phyloP scores from a whole-genome alignment of 1,284 basidiomycete species.

The Boletellus dicymbophilus region DNA sequence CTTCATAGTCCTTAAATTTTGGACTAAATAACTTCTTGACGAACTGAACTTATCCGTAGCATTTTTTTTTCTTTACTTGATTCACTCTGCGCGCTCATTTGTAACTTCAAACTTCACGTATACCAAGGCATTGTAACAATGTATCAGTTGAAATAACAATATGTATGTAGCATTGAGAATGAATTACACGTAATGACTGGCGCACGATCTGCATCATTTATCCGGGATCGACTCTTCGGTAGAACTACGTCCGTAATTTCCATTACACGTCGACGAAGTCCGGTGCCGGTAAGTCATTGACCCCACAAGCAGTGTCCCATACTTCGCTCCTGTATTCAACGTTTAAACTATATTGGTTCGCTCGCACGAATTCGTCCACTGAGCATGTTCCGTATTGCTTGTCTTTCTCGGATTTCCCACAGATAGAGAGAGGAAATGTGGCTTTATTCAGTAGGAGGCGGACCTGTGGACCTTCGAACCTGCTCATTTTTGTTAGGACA shows the following conservation, averaged over 20 bases:
- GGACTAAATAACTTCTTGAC: not conserved
- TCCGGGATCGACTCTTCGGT: no score
- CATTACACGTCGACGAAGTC: no score
- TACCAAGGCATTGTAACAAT: no score
- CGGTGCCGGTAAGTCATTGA: no score
- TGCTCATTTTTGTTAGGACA: not conserved
- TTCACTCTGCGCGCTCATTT: conserved; percentile 11
- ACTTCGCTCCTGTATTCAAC: conserved; percentile 33
- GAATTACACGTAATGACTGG: no score
- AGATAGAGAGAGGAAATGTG: conserved; percentile 40
- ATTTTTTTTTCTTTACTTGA: no score
- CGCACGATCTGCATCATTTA: no score
- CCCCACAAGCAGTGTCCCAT: conserved; percentile 43
- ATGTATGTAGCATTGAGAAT: no score
- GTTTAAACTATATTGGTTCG: conserved; percentile 30
- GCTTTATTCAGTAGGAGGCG: conserved; percentile 47
- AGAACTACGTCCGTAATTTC: no score
- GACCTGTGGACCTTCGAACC: conserved; percentile 36
- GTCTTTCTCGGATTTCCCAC: conserved; percentile 30
- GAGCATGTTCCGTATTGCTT: conserved; percentile 41
- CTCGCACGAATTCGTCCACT: conserved; percentile 37
- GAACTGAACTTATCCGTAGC: no score
- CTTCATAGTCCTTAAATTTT: not conserved
- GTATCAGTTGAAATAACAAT: no score
- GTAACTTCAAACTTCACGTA: conserved; percentile 8